Percentiles rank a stretch among this genome's conserved stretches.
phyloP scores from a whole-genome alignment of 1,139 yeast species.

The Nakaseomyces uthaithaninus region DNA sequence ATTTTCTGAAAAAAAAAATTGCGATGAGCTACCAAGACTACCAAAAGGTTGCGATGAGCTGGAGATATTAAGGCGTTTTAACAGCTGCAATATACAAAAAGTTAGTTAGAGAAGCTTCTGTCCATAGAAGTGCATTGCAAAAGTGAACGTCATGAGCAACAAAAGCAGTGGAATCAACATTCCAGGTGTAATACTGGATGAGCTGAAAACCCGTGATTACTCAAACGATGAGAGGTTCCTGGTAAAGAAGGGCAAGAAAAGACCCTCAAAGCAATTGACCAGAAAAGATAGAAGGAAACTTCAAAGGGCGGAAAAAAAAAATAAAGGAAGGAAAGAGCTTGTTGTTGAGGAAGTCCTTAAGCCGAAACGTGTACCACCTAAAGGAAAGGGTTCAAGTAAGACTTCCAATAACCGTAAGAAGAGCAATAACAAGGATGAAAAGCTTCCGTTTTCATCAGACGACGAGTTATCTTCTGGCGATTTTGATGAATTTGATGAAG shows the following conservation, averaged over 20 bases:
- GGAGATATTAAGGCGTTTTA: too few relatives aligned
- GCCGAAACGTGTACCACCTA: background rate
- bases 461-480: constrained; percentile 43
- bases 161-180: constrained; percentile 47
- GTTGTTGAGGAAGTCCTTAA: background rate
- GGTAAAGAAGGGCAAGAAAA: constrained; percentile 14
- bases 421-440: background rate
- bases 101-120: too few relatives aligned
- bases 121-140: too few relatives aligned
- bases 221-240: constrained; percentile 27
- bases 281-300: constrained; percentile 31
- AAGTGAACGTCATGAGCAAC: background rate
- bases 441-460: constrained; percentile 35
- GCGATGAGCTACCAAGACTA: constrained; percentile 12
- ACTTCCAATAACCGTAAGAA: background rate
- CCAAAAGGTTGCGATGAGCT: too few relatives aligned
- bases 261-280: constrained; percentile 18
- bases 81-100: constrained; percentile 1
- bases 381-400: background rate
- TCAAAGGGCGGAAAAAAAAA: constrained; percentile 27
- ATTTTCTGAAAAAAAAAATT: background rate
- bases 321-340: constrained; percentile 10
- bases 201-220: constrained; percentile 44
- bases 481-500: constrained; percentile 37
- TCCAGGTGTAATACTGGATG: constrained; percentile 62